phyloP scores from a whole-genome alignment of 768 basidiomycete genomes.

The Boletus huronensis region DNA sequence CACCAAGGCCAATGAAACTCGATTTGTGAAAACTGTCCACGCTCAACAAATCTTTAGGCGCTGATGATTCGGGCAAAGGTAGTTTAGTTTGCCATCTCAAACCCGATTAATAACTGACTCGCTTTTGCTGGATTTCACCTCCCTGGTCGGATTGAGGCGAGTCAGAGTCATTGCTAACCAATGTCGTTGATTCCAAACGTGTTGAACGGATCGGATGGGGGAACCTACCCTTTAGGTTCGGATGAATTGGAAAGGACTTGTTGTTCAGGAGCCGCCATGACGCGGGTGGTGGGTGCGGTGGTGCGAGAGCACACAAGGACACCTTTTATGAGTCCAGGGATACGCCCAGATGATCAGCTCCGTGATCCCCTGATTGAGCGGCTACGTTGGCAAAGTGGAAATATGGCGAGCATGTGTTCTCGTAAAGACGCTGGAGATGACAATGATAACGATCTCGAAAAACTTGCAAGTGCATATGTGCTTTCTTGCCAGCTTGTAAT shows the following conservation, averaged over 20 bases:
- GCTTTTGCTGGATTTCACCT: background rate
- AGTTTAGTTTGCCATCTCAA: background rate
- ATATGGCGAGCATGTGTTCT: slow-evolving; percentile 4
- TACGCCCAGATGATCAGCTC: background rate
- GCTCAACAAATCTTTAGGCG: background rate
- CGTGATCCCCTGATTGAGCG: slow-evolving; percentile 4
- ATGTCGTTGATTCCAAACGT: background rate
- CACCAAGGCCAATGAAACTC: background rate
- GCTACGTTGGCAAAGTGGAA: slow-evolving; percentile 4
- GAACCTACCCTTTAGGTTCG: background rate
- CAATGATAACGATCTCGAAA: slow-evolving; percentile 3
- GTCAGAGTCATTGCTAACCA: background rate
- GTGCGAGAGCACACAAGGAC: background rate
- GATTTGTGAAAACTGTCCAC: background rate
- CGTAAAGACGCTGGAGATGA: slow-evolving; percentile 11
- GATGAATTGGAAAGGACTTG: background rate
- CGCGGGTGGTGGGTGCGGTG: background rate
- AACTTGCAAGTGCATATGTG: too few relatives aligned
- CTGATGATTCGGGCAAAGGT: background rate
- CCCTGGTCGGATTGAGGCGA: background rate
- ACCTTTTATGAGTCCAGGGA: slow-evolving; percentile 18
- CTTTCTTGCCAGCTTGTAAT: too few relatives aligned
- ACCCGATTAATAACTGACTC: background rate
- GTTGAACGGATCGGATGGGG: background rate
- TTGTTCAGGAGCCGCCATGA: background rate